phyloP scores from a whole-genome alignment of 1,284 basidiomycete species.

The Mycena sp. region DNA sequence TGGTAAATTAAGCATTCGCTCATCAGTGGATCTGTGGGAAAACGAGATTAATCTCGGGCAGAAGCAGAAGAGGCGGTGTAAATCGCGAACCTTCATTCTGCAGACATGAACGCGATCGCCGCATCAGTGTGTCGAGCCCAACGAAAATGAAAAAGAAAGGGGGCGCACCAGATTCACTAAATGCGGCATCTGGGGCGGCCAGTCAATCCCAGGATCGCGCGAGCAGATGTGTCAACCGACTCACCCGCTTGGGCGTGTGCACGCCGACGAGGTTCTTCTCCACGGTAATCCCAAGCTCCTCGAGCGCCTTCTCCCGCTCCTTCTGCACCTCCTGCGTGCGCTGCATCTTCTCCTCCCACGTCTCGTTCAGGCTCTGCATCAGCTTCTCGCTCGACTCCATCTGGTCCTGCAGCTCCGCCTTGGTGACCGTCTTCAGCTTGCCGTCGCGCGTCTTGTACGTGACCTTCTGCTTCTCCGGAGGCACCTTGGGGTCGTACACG shows the following conservation, averaged over 20 bases:
- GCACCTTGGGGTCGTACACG: constrained; percentile 88
- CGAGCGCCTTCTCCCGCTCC: constrained; percentile 95
- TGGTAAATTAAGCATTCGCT: constrained; percentile 95
- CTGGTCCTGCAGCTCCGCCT: constrained; percentile 97
- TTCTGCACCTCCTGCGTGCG: constrained; percentile 96
- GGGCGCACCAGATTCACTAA: constrained; percentile 88
- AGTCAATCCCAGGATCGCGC: constrained; percentile 33
- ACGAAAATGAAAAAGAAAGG: constrained; percentile 23
- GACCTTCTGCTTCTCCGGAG: constrained; percentile 95
- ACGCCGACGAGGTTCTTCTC: constrained; percentile 97
- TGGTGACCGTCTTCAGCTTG: constrained; percentile 94
- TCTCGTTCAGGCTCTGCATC: constrained; percentile 96
- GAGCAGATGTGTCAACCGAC: constrained; percentile 29
- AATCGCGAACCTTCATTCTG: constrained; percentile 81
- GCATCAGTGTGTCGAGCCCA: constrained; percentile 32
- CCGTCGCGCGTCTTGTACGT: constrained; percentile 95
- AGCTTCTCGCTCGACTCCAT: constrained; percentile 96
- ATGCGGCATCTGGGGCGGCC: constrained; percentile 82
- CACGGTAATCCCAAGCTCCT: constrained; percentile 97
- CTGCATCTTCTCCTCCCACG: constrained; percentile 96
- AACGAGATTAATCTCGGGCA: constrained; percentile 16
- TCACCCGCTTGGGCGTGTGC: constrained; percentile 96
- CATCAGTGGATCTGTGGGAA: constrained; percentile 80
- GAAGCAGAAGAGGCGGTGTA: constrained; percentile 28
- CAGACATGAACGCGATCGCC: constrained; percentile 26